phyloP scores from a whole-genome alignment of 108 stramenopile species.

The Pseudonitzschia delicatissima region DNA sequence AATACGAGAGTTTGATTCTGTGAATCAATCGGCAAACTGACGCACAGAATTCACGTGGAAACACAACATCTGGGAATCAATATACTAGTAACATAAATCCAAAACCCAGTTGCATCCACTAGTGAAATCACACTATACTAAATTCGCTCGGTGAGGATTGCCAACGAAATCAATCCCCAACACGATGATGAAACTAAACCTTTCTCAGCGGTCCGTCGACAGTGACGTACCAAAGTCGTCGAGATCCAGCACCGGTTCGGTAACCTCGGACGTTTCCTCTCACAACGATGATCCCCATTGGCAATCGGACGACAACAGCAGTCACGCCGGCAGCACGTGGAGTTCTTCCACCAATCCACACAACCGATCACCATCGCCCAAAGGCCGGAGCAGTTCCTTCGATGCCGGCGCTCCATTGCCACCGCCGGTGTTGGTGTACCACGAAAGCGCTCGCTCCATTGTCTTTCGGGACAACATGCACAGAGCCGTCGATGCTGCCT shows the following conservation, averaged over 20 bases:
- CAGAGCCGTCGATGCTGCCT: slow-evolving; percentile 28
- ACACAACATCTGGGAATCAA: too few species aligned
- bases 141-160: too few species aligned
- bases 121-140: too few species aligned
- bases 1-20: too few species aligned
- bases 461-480: slow-evolving; percentile 87
- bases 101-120: too few species aligned
- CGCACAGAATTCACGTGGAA: too few species aligned
- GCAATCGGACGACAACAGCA: slow-evolving; percentile 11
- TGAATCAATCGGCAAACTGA: too few species aligned
- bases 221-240: not conserved
- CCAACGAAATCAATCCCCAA: not conserved
- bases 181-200: not conserved
- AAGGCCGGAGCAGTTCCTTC: not conserved
- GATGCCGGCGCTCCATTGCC: not conserved
- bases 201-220: not conserved
- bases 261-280: not conserved
- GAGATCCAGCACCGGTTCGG: not conserved
- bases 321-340: not conserved
- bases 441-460: slow-evolving; percentile 81
- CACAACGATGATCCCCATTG: not conserved
- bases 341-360: slow-evolving; percentile 2
- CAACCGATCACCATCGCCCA: not conserved
- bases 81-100: too few species aligned
- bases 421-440: slow-evolving; percentile 65